Percentiles rank a stretch among this genome's conserved stretches.
Conservation (phyloP, 1,284 basidiomycete species). For the Cryptococcus jaspeensis region DNA sequence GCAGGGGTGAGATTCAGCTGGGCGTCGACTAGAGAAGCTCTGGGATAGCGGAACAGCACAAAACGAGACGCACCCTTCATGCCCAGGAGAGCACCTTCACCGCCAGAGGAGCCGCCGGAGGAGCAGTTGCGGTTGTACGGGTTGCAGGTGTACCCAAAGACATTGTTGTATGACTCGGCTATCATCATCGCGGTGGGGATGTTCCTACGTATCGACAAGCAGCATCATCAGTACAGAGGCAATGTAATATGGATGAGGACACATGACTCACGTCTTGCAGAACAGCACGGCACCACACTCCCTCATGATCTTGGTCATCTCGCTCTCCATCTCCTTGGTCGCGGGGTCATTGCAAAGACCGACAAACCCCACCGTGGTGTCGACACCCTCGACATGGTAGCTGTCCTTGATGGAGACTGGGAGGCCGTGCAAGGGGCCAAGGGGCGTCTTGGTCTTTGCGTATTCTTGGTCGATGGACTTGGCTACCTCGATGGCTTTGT, state of each 20-base stretch:
- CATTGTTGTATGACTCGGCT: slow-evolving; percentile 22
- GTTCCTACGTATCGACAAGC: slow-evolving; percentile 22
- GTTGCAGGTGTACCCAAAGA: slow-evolving; percentile 21
- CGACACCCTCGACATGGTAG: slow-evolving; percentile 49
- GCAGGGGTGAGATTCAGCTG: slow-evolving; percentile 46
- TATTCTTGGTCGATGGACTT: slow-evolving; percentile 50
- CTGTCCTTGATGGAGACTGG: slow-evolving; percentile 55
- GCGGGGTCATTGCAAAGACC: slow-evolving; percentile 35
- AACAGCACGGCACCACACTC: slow-evolving; percentile 37
- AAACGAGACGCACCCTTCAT: slow-evolving; percentile 29
- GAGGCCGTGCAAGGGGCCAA: slow-evolving; percentile 56
- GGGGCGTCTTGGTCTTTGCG: slow-evolving; percentile 41
- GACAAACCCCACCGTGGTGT: slow-evolving; percentile 40
- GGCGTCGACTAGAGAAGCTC: too few species aligned
- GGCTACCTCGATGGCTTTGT: slow-evolving; percentile 50
- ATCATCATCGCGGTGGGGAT: slow-evolving; percentile 45
- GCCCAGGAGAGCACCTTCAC: slow-evolving; percentile 65
- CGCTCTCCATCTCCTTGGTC: slow-evolving; percentile 25
- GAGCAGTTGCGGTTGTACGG: slow-evolving; percentile 40
- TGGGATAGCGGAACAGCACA: too few species aligned
- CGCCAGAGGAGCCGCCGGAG: slow-evolving; percentile 63
- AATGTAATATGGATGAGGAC: too few species aligned
- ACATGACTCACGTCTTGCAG: slow-evolving; percentile 38
- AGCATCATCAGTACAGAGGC: neutral
- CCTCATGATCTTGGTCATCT: slow-evolving; percentile 34